Conservation (phyloP, 305 asterid genomes). For the Fraxinus xanthoxyloides region DNA sequence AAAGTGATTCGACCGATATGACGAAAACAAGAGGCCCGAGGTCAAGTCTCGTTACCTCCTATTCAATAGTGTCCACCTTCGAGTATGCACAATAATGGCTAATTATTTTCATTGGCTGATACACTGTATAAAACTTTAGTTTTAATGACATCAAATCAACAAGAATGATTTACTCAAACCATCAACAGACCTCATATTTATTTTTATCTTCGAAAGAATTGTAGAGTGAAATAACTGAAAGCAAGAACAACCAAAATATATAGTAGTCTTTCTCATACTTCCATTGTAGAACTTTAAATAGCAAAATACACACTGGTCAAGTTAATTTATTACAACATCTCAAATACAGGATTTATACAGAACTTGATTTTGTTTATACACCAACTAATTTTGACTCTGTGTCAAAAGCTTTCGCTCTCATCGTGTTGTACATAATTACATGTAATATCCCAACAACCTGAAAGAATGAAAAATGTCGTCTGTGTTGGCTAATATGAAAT, state of each 20-base stretch:
- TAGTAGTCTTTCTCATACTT: background rate
- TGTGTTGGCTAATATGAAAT: background rate
- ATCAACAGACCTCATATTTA: background rate
- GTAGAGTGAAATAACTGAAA: background rate
- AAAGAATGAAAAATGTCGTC: slow-evolving; percentile 16
- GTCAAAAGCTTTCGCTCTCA: slow-evolving; percentile 74
- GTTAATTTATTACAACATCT: background rate
- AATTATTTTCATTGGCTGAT: background rate
- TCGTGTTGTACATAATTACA: slow-evolving; percentile 65
- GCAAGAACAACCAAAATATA: background rate
- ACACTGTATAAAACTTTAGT: background rate
- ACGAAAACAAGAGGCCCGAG: background rate
- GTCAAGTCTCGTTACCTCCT: background rate
- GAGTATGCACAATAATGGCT: background rate
- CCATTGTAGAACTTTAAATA: background rate
- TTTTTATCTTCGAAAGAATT: background rate
- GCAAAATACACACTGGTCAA: background rate
- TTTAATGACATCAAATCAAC: background rate
- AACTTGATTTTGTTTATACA: background rate
- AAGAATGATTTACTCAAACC: background rate
- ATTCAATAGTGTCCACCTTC: background rate
- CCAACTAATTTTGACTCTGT: slow-evolving; percentile 18
- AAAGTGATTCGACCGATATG: no score
- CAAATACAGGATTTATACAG: background rate
- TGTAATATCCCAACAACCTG: slow-evolving; percentile 98